Conservation (phyloP, 2,329 filamentous ascomycete species). For the Samsoniella hepiali region DNA sequence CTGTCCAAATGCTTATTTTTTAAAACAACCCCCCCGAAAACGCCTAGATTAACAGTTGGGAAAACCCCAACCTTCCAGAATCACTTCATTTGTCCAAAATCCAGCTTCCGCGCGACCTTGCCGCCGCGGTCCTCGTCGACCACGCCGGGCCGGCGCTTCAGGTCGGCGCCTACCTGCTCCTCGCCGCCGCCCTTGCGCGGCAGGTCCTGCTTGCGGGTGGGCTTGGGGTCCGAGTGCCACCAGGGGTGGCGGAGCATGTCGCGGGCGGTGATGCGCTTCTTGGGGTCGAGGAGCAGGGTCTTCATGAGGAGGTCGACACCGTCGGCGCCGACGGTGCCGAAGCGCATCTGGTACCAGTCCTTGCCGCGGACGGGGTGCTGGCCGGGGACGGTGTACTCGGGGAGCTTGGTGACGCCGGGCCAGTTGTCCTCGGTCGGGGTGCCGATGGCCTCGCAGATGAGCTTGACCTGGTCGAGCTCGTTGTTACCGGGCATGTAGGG, state of each 20-base stretch:
- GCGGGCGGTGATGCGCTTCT: constrained; percentile 72
- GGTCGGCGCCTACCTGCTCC: constrained; percentile 75
- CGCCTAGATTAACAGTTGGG: neutral
- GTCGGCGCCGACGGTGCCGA: constrained; percentile 74
- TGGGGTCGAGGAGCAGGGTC: constrained; percentile 83
- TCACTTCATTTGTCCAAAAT: constrained; percentile 56
- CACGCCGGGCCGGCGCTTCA: constrained; percentile 69
- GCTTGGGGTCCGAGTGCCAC: constrained; percentile 81
- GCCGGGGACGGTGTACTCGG: constrained; percentile 72
- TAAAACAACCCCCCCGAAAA: neutral
- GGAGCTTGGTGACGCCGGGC: constrained; percentile 82
- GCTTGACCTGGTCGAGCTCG: constrained; percentile 80
- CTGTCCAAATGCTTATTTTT: neutral
- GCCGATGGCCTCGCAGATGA: constrained; percentile 82
- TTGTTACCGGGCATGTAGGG: constrained; percentile 81
- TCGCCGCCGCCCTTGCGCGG: constrained; percentile 72
- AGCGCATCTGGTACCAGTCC: constrained; percentile 71
- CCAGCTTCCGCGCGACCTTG: constrained; percentile 78
- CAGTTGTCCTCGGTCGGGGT: constrained; percentile 93
- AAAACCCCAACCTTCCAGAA: neutral
- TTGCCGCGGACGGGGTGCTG: constrained; percentile 60
- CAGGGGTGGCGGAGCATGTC: constrained; percentile 79
- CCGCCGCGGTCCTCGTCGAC: constrained; percentile 65
- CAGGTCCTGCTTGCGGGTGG: constrained; percentile 76
- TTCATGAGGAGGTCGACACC: constrained; percentile 86